These are phyloP conservation scores for Colletotrichum somersetense DNA, from an alignment of 2,329 filamentous ascomycete species.

Conservation along the genomic window DNA sequence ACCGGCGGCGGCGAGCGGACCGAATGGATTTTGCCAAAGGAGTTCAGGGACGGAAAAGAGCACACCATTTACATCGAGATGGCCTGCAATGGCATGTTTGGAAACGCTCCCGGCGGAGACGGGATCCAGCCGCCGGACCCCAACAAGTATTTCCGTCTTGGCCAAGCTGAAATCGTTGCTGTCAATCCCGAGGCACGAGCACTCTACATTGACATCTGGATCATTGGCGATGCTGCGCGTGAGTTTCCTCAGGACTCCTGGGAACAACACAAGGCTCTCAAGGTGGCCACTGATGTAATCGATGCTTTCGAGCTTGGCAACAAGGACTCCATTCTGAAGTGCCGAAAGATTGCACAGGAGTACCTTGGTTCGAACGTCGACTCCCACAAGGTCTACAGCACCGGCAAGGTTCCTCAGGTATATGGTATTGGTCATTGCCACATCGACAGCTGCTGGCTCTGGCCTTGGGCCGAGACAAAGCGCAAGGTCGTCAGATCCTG, in stretches of 20 bases:
- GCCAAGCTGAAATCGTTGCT: slow-evolving; percentile 86
- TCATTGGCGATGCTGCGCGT: slow-evolving; percentile 90
- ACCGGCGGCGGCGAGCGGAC: slow-evolving; percentile 89
- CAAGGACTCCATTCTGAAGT: slow-evolving; percentile 81
- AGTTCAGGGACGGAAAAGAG: slow-evolving; percentile 85
- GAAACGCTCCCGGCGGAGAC: slow-evolving; percentile 87
- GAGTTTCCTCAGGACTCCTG: slow-evolving; percentile 92
- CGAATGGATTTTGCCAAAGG: slow-evolving; percentile 90
- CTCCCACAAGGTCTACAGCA: slow-evolving; percentile 85
- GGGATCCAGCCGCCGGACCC: slow-evolving; percentile 89
- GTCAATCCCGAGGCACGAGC: slow-evolving; percentile 88
- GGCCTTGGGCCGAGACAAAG: slow-evolving; percentile 98
- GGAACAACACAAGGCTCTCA: slow-evolving; percentile 88
- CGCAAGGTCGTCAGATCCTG: slow-evolving; percentile 95
- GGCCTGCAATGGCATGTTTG: slow-evolving; percentile 99
- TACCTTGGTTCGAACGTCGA: slow-evolving; percentile 87
- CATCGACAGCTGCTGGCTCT: slow-evolving; percentile 98
- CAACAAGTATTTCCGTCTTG: slow-evolving; percentile 83
- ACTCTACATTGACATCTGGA: slow-evolving; percentile 94
- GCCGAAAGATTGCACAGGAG: slow-evolving; percentile 84
- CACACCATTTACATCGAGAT: slow-evolving; percentile 97
- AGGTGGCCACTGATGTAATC: slow-evolving; percentile 89
- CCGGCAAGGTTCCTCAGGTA: slow-evolving; percentile 79
- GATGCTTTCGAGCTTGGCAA: slow-evolving; percentile 87
- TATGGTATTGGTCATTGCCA: slow-evolving; percentile 96